Conservation (phyloP, 257 asterid species). For the Solanum lignicaule region DNA sequence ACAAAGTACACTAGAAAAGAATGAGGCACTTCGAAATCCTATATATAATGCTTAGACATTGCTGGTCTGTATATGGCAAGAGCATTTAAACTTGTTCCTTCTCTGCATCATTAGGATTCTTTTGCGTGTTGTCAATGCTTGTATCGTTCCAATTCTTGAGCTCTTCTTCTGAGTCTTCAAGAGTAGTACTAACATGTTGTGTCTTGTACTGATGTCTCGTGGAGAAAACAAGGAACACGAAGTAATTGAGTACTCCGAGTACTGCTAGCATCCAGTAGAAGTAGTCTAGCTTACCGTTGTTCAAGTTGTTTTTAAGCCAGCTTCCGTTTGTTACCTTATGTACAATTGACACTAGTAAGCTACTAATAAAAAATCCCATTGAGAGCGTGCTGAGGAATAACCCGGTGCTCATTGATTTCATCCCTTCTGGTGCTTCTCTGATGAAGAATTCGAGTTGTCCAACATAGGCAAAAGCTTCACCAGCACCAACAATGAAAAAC, state of each 20-base stretch:
- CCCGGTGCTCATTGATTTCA: conserved; percentile 87
- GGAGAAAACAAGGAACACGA: conserved; percentile 38
- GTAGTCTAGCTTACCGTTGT: conserved; percentile 39
- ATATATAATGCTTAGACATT: background rate
- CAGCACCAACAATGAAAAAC: conserved; percentile 72
- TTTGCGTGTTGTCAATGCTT: background rate
- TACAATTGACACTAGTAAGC: conserved; percentile 55
- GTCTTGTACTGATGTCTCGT: conserved; percentile 59
- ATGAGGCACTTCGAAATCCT: background rate
- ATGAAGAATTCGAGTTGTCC: conserved; percentile 85
- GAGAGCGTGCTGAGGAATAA: conserved; percentile 59
- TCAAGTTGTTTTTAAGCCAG: conserved; percentile 59
- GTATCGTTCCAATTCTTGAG: conserved; percentile 16
- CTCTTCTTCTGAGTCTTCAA: conserved; percentile 21
- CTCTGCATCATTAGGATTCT: background rate
- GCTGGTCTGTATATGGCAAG: background rate
- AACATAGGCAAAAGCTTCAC: conserved; percentile 83
- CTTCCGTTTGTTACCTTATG: conserved; percentile 31
- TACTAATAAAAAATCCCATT: conserved; percentile 67
- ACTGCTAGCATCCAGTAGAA: conserved; percentile 76
- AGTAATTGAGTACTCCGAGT: conserved; percentile 44
- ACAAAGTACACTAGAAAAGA: background rate
- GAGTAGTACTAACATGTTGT: conserved; percentile 26
- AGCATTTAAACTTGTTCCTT: background rate
- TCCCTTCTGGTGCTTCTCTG: conserved; percentile 72